Evolutionary conservation across 495 filamentous ascomycete species (phyloP).

Genomic region (Podospora anserina): DNA sequence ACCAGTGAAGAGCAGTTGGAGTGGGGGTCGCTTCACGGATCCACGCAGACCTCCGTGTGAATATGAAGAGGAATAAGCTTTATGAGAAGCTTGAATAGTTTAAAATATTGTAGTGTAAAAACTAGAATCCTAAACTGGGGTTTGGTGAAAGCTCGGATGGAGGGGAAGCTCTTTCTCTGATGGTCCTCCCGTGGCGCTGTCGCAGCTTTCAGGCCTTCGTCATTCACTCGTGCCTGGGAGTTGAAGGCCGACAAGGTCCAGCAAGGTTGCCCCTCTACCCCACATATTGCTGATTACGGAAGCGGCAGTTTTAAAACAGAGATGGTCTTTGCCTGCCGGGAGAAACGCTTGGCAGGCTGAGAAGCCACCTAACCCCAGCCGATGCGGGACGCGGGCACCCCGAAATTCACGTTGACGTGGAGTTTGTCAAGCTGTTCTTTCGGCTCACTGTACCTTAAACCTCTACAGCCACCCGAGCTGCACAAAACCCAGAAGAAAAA

Average conservation of each 20-base stretch:
- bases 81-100: neutral
- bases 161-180: constrained; percentile 4
- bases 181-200: neutral
- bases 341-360: constrained; percentile 4
- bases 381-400: constrained; percentile 5
- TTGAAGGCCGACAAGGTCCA: constrained; percentile 1
- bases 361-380: constrained; percentile 15
- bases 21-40: neutral
- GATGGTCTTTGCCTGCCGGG: constrained; percentile 4
- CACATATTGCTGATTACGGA: constrained; percentile 1
- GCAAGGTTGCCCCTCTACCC: constrained; percentile 19
- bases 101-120: neutral
- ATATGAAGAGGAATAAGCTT: neutral
- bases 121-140: neutral
- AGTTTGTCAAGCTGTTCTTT: constrained; percentile 41
- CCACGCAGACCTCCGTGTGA: neutral
- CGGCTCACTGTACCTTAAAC: constrained; percentile 5
- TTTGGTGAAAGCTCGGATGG: neutral
- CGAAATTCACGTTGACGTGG: constrained; percentile 22
- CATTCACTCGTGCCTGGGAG: constrained; percentile 29
- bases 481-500: neutral
- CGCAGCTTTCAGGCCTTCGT: constrained; percentile 23
- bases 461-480: constrained; percentile 6
- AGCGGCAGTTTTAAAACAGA: neutral
- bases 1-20: neutral